phyloP scores from a whole-genome alignment of 352 stramenopile species.

The Pythium sp. region DNA sequence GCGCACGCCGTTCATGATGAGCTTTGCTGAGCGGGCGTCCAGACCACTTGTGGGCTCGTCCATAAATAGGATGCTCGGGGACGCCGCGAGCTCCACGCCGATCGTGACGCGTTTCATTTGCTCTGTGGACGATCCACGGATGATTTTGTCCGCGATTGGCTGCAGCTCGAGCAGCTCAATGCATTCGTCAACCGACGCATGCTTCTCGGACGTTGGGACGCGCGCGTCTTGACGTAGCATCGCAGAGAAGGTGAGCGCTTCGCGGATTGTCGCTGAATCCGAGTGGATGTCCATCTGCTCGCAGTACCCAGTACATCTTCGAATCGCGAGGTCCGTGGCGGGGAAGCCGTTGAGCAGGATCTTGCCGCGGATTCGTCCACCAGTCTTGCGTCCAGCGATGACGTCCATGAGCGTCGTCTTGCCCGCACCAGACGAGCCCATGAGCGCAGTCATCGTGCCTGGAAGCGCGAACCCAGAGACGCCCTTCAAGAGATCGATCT shows the following conservation, averaged over 20 bases:
- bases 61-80: constrained; percentile 83
- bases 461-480: constrained; percentile 63
- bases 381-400: constrained; percentile 90
- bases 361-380: constrained; percentile 68
- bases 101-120: constrained; percentile 74
- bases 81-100: constrained; percentile 88
- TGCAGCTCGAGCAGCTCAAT: constrained; percentile 51
- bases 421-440: constrained; percentile 74
- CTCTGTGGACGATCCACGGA: constrained; percentile 49
- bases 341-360: constrained; percentile 58
- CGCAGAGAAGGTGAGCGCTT: constrained; percentile 89
- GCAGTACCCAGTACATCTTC: constrained; percentile 52
- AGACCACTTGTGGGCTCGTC: constrained; percentile 89
- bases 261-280: constrained; percentile 83
- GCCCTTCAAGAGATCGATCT: constrained; percentile 80
- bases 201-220: constrained; percentile 33
- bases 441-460: constrained; percentile 67
- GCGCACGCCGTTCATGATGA: constrained; percentile 86
- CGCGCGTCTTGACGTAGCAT: constrained; percentile 57
- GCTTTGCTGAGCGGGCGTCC: constrained; percentile 82
- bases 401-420: constrained; percentile 96
- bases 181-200: constrained; percentile 49
- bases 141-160: constrained; percentile 52
- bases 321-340: constrained; percentile 46
- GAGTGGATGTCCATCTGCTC: constrained; percentile 91